A percentile compares a stretch with the other conserved stretches of the same genome.
phyloP scores from a whole-genome alignment of 1,139 yeast genomes.

The Lodderomyces margitis region DNA sequence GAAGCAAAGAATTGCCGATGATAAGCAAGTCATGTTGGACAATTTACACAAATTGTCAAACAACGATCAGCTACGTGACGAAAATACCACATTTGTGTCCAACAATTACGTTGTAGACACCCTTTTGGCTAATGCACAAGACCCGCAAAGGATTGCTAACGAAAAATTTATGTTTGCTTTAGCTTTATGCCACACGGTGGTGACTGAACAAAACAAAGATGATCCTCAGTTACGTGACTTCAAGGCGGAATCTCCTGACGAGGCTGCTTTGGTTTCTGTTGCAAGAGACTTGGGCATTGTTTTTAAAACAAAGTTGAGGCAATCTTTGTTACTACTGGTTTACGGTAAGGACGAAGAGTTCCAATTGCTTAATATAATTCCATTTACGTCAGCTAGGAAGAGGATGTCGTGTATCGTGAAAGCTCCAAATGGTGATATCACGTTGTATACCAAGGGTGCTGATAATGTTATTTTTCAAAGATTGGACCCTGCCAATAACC shows the following conservation, averaged over 20 bases:
- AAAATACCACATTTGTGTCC: constrained; percentile 75
- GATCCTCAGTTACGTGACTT: constrained; percentile 57
- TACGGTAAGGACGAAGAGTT: constrained; percentile 74
- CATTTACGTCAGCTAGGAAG: constrained; percentile 89
- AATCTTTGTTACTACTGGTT: constrained; percentile 64
- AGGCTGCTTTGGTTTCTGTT: constrained; percentile 90
- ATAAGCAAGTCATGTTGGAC: constrained; percentile 63
- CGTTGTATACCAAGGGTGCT: constrained; percentile 76
- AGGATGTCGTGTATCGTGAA: constrained; percentile 58
- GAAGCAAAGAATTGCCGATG: constrained; percentile 58
- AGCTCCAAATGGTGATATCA: constrained; percentile 47
- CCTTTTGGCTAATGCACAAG: constrained; percentile 18
- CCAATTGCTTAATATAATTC: constrained; percentile 73
- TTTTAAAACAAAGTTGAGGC: constrained; percentile 71
- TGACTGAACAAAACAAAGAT: constrained; percentile 62
- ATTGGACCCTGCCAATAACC: constrained; percentile 40
- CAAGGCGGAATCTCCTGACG: constrained; percentile 98
- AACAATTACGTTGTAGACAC: constrained; percentile 51
- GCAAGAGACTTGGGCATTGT: constrained; percentile 92
- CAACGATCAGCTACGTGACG: constrained; percentile 62
- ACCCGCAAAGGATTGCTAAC: constrained; percentile 62
- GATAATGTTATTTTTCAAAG: constrained; percentile 86
- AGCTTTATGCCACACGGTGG: constrained; percentile 89
- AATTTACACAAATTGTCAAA: constrained; percentile 45
- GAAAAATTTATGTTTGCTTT: constrained; percentile 83